Evolutionary conservation across 2,329 filamentous ascomycete genomes (phyloP).

Genomic region (Penicillium sp.): DNA sequence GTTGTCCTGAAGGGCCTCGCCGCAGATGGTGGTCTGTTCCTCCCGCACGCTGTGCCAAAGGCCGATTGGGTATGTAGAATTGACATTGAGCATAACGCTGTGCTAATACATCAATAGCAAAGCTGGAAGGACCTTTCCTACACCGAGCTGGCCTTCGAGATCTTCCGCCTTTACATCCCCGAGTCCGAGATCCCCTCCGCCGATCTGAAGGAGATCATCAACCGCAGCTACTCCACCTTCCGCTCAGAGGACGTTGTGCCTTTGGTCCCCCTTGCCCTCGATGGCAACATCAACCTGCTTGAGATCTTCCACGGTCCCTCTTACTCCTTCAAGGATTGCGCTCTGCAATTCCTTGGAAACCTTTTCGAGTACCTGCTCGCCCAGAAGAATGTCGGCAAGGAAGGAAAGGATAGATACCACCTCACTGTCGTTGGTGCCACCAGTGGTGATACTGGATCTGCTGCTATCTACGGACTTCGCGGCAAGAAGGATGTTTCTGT

Average conservation of each 20-base stretch:
- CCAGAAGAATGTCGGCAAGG: constrained; percentile 46
- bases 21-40: constrained; percentile 82
- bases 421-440: constrained; percentile 85
- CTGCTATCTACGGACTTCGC: constrained; percentile 90
- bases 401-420: constrained; percentile 66
- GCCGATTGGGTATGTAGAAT: constrained; percentile 1
- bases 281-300: constrained; percentile 75
- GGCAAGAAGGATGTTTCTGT: constrained; percentile 97
- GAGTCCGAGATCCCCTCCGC: constrained; percentile 74
- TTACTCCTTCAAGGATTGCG: constrained; percentile 93
- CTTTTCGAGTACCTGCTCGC: constrained; percentile 61
- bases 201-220: constrained; percentile 81
- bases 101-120: background rate
- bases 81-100: background rate
- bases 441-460: constrained; percentile 84
- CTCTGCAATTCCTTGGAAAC: constrained; percentile 93
- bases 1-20: constrained; percentile 89
- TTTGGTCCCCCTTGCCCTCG: constrained; percentile 72
- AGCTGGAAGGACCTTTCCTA: constrained; percentile 14
- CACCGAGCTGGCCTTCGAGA: constrained; percentile 64
- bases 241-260: constrained; percentile 77
- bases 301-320: constrained; percentile 97
- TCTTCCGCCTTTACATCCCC: constrained; percentile 87
- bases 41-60: constrained; percentile 62
- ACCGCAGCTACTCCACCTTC: constrained; percentile 86